These are phyloP conservation scores for Thraustochytrium striatum DNA, from an alignment of 352 stramenopile species.

Conservation along the genomic window DNA sequence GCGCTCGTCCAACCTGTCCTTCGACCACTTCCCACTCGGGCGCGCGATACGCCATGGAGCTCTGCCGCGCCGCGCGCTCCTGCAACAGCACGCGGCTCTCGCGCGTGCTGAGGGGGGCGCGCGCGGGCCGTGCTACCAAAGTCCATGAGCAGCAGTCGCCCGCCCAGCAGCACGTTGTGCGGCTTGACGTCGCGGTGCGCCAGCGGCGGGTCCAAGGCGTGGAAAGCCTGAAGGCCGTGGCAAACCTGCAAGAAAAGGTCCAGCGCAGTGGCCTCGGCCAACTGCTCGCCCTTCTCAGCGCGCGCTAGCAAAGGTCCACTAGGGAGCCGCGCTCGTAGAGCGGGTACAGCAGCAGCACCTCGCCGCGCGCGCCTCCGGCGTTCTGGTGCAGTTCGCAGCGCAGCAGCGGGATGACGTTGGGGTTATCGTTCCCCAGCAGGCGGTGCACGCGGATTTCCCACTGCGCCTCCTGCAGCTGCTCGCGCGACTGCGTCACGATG, in stretches of 20 bases:
- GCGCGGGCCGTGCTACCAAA: slow-evolving; percentile 67
- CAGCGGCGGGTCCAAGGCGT: slow-evolving; percentile 57
- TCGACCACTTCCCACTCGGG: slow-evolving; percentile 73
- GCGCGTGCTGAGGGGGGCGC: slow-evolving; percentile 50
- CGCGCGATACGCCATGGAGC: slow-evolving; percentile 78
- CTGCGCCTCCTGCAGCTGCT: slow-evolving; percentile 63
- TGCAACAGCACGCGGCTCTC: slow-evolving; percentile 63
- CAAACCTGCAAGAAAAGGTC: slow-evolving; percentile 54
- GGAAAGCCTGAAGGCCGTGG: slow-evolving; percentile 63
- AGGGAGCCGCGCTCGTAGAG: slow-evolving; percentile 62
- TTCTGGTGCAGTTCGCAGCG: slow-evolving; percentile 58
- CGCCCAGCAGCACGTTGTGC: slow-evolving; percentile 64
- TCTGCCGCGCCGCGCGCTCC: slow-evolving; percentile 72
- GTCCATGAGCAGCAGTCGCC: slow-evolving; percentile 67
- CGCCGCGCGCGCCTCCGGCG: slow-evolving; percentile 51
- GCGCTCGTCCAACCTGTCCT: slow-evolving; percentile 60
- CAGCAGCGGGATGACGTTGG: slow-evolving; percentile 62
- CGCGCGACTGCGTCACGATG: slow-evolving; percentile 60
- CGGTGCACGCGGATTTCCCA: slow-evolving; percentile 69
- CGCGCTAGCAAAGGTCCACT: slow-evolving; percentile 64
- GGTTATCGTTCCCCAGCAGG: slow-evolving; percentile 58
- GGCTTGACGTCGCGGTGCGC: slow-evolving; percentile 73
- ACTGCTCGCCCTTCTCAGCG: slow-evolving; percentile 60
- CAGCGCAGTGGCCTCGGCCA: slow-evolving; percentile 51
- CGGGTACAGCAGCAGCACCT: slow-evolving; percentile 66